These are phyloP conservation scores for Kregervanrija pseudodelftensis DNA, from an alignment of 805 yeast genomes.

Conservation along the genomic window DNA sequence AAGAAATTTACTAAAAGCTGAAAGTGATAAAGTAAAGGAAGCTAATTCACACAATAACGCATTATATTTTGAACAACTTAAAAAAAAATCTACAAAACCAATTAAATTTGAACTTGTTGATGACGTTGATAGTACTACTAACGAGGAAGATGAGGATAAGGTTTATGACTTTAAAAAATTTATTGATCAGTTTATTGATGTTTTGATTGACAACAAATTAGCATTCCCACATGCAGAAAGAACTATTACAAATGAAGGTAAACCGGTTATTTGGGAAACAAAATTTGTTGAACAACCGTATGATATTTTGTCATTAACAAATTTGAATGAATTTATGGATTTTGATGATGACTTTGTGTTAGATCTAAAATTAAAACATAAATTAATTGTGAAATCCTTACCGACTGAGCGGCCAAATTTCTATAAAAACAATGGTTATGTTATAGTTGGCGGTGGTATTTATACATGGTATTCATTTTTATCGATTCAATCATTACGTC, in stretches of 20 bases:
- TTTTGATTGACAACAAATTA: constrained; percentile 7
- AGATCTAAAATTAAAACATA: constrained; percentile 42
- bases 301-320: constrained; percentile 7
- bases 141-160: not conserved
- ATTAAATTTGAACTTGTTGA: too few species aligned
- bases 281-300: constrained; percentile 12
- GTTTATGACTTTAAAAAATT: constrained; percentile 5
- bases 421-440: constrained; percentile 27
- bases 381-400: constrained; percentile 34
- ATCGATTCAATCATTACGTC: constrained; percentile 34
- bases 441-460: constrained; percentile 38
- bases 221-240: constrained; percentile 15
- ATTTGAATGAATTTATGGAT: constrained; percentile 12
- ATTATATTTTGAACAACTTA: too few species aligned
- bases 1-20: constrained; percentile 6
- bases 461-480: constrained; percentile 35
- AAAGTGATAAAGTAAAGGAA: constrained; percentile 1
- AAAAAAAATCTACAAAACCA: too few species aligned
- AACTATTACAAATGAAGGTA: constrained; percentile 11
- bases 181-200: constrained; percentile 8
- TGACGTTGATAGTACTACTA: not conserved
- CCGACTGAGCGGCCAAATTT: constrained; percentile 31
- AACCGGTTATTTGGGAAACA: constrained; percentile 19
- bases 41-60: too few species aligned
- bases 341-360: constrained; percentile 34